These are phyloP conservation scores for Podospora bellae-mahoneyi DNA, from an alignment of 495 filamentous ascomycete species.

Conservation along the genomic window DNA sequence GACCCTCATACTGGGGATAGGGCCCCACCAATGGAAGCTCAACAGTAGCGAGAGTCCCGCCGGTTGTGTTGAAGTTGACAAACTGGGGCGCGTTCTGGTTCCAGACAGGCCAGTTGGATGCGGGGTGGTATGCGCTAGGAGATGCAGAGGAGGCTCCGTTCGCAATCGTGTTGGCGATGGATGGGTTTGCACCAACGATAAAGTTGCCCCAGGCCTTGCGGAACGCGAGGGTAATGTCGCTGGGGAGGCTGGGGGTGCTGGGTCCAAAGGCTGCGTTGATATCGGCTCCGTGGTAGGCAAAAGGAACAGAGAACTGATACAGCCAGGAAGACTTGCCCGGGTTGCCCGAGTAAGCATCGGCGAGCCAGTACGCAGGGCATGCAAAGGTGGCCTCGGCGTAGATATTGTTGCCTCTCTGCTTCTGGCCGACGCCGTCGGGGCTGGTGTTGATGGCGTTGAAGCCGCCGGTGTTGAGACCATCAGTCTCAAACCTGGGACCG, in stretches of 20 bases:
- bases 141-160: constrained; percentile 34
- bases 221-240: constrained; percentile 35
- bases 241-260: constrained; percentile 21
- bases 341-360: constrained; percentile 47
- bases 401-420: constrained; percentile 49
- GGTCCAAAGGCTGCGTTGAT: constrained; percentile 50
- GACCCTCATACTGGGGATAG: constrained; percentile 29
- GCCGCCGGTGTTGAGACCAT: constrained; percentile 19
- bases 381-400: constrained; percentile 60
- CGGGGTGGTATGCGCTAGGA: constrained; percentile 23
- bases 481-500: constrained; percentile 29
- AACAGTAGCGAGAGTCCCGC: constrained; percentile 35
- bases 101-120: constrained; percentile 40
- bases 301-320: constrained; percentile 61
- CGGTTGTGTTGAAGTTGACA: constrained; percentile 55
- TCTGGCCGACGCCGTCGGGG: constrained; percentile 31
- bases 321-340: constrained; percentile 43
- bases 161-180: constrained; percentile 45
- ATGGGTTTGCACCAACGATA: constrained; percentile 50
- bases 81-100: constrained; percentile 32
- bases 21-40: constrained; percentile 18
- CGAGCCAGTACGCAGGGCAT: constrained; percentile 64
- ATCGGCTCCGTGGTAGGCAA: constrained; percentile 57
- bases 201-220: constrained; percentile 54
- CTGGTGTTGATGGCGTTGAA: constrained; percentile 28